Base-by-base conservation (phyloP, 306 rosid genomes). In the Casuarina glauca region DNA sequence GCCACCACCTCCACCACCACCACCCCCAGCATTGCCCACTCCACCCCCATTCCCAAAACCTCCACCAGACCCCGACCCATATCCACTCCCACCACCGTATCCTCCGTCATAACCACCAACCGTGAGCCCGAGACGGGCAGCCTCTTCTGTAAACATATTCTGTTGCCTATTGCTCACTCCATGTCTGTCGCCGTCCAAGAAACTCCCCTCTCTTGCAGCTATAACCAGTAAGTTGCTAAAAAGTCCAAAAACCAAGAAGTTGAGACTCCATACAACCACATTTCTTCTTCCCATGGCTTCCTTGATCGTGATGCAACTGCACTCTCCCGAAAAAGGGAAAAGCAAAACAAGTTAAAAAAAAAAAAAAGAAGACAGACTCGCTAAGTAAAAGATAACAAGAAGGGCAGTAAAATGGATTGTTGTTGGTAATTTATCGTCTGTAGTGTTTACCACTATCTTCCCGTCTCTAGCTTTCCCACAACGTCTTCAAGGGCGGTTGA, bases 81-180 rank as follows among this genome's bases (percentile, higher is more conserved):
- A 3, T 6, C 75, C 75, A 42, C 82, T 77, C 7, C 81, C 78
- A 0, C 50, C 52, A 0, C 67, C 39, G 2, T 72, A 35, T 38
- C 86, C 82, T 42, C 86, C 81, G 0, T 86, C 81, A 8, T 85
- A 85, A 73, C 81, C 83, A 20, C 80, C 75, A 11, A 52, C 81
- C 12, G 46, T 77, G 19, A 75, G 76, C 20, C 73, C 78, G 20
- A 6, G 48, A 35, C 26, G 61, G 48, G 32, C 8, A 7, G 26
- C 45, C 43, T 68, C 48, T 38, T 77, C 50, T 46, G 70, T 52
- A 2, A 35, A 73, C 72, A 32, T 13, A 46, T 69, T 72, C 44
- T n/a, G 53, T 8, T 64, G 6, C 76, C 42, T 72, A 19, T 73
- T 62, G 45, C 72, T 32, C 12, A 10, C 2, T 15, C 53, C 82